Percentiles rank a stretch among this genome's conserved stretches.
phyloP scores from a whole-genome alignment of 2,329 filamentous ascomycete species.

The Dactylellina cionopaga region DNA sequence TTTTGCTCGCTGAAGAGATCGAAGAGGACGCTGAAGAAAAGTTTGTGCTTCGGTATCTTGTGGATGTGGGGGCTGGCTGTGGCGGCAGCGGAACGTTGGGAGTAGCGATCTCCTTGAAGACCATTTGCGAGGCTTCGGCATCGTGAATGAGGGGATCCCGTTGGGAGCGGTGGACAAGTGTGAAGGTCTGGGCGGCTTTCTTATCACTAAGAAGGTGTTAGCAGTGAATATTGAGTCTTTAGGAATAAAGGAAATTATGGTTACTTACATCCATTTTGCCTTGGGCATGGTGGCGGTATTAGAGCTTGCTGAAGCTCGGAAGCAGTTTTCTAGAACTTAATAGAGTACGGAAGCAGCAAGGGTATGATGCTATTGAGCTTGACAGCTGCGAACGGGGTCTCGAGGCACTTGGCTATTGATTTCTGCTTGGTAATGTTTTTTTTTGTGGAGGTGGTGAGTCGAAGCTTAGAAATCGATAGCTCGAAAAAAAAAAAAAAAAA shows the following conservation, averaged over 20 bases:
- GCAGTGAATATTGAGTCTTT: constrained; percentile 7
- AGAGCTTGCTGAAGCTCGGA: constrained; percentile 39
- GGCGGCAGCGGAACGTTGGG: constrained; percentile 57
- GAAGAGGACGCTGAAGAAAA: constrained; percentile 58
- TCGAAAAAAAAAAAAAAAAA: constrained; percentile 48
- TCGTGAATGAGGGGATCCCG: constrained; percentile 98
- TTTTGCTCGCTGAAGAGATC: constrained; percentile 64
- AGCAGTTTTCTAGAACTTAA: neutral
- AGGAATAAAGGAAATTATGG: constrained; percentile 7
- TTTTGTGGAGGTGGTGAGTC: constrained; percentile 24
- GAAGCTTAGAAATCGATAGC: constrained; percentile 50
- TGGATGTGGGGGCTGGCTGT: neutral
- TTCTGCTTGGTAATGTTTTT: constrained; percentile 26
- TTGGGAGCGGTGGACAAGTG: constrained; percentile 93
- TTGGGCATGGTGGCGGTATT: constrained; percentile 72
- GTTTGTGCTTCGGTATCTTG: constrained; percentile 14
- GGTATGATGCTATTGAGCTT: constrained; percentile 2
- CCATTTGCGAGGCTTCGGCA: constrained; percentile 84
- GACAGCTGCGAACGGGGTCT: constrained; percentile 4
- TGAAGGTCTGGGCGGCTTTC: constrained; percentile 91
- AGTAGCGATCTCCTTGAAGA: constrained; percentile 76
- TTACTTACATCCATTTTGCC: constrained; percentile 77
- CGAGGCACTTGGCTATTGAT: neutral
- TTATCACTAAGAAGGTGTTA: constrained; percentile 71
- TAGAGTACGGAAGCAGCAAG: neutral